Percentiles rank a stretch among this genome's conserved stretches.
Conservation (phyloP, 345 rosid species). For the Murraya koenigii region DNA sequence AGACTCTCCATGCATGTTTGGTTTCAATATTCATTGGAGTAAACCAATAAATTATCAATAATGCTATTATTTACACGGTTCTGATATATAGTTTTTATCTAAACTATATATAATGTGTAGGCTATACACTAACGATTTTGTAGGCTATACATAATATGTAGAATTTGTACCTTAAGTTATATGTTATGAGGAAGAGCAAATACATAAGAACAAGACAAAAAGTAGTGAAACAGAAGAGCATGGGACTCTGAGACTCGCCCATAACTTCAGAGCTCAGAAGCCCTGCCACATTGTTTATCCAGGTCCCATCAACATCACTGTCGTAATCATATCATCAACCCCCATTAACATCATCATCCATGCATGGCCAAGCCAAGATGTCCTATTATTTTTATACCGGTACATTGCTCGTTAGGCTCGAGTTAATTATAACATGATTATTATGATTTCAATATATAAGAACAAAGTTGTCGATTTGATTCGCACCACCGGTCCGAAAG, state of each 20-base stretch:
- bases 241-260: conserved; percentile 16
- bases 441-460: no score
- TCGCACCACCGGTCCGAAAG: no score
- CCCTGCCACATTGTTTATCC: conserved; percentile 17
- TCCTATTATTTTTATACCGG: background rate
- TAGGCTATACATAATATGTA: no score
- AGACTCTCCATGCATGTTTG: background rate
- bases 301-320: conserved; percentile 1
- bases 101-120: no score
- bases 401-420: no score
- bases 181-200: no score
- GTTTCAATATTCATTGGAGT: background rate
- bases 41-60: background rate
- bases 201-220: conserved; percentile 22
- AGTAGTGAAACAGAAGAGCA: conserved; percentile 28
- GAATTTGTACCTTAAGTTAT: no score
- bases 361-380: background rate
- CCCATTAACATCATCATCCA: background rate
- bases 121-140: no score
- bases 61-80: no score
- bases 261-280: conserved; percentile 9
- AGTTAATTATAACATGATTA: no score
- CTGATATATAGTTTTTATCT: no score
- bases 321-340: background rate
- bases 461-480: no score